Conservation (phyloP, 331 rosid genomes). For the Arachis monticola region DNA sequence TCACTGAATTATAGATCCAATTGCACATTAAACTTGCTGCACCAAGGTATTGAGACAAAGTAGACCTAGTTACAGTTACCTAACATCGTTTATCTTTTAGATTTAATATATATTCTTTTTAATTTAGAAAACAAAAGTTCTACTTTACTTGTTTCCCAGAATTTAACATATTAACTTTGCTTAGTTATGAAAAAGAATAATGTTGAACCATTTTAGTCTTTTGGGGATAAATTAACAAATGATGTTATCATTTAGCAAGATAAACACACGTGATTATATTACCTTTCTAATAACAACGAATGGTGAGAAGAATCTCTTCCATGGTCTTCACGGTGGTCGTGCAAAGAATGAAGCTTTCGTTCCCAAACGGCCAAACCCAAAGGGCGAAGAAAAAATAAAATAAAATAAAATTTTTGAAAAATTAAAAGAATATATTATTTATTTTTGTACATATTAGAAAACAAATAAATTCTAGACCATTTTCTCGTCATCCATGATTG, state of each 20-base stretch:
- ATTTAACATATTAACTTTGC: not conserved
- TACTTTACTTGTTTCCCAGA: not conserved
- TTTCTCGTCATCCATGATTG: not conserved
- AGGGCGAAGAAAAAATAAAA: not conserved
- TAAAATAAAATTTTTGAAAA: too few relatives aligned
- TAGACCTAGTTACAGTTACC: not conserved
- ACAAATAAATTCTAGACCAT: not conserved
- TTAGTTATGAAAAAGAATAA: not conserved
- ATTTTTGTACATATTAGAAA: not conserved
- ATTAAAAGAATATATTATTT: not conserved
- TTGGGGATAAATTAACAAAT: conserved; percentile 14
- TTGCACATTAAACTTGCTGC: not conserved
- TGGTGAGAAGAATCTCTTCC: not conserved
- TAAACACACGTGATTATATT: not conserved
- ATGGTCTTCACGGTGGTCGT: conserved; percentile 17
- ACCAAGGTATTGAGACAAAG: not conserved
- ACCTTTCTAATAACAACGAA: conserved; percentile 2
- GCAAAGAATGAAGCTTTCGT: not conserved
- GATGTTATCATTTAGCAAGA: conserved; percentile 8
- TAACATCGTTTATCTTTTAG: not conserved
- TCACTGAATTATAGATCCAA: too few relatives aligned
- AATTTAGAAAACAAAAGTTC: not conserved
- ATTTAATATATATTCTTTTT: not conserved
- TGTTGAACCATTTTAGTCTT: not conserved
- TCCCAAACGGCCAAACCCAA: not conserved